These are phyloP conservation scores for Saprolegnia diclina DNA, from an alignment of 352 stramenopile species.

Conservation along the genomic window DNA sequence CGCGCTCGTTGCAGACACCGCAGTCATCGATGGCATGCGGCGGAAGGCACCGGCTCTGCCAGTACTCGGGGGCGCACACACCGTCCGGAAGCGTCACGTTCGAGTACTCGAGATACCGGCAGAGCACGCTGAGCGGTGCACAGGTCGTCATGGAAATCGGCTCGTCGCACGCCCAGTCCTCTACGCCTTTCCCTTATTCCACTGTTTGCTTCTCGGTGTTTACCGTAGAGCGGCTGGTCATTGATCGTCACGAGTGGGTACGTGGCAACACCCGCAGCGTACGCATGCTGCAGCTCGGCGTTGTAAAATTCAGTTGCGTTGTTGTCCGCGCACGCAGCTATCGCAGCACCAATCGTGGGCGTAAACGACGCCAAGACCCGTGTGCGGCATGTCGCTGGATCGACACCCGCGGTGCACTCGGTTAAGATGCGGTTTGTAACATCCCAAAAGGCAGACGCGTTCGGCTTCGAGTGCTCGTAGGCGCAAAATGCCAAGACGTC, in stretches of 20 bases:
- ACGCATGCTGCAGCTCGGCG: slow-evolving; percentile 27
- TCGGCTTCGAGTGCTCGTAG: slow-evolving; percentile 7
- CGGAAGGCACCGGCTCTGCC: slow-evolving; percentile 24
- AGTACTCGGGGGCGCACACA: slow-evolving; percentile 30
- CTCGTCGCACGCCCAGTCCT: slow-evolving; percentile 23
- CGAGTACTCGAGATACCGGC: slow-evolving; percentile 26
- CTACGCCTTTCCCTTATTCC: neutral
- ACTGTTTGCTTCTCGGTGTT: neutral
- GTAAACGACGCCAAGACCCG: slow-evolving; percentile 23
- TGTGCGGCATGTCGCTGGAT: slow-evolving; percentile 23
- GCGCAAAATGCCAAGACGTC: slow-evolving; percentile 33
- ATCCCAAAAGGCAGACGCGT: slow-evolving; percentile 31
- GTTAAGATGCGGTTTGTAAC: slow-evolving; percentile 29
- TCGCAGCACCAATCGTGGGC: slow-evolving; percentile 10
- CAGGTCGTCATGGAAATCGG: slow-evolving; percentile 30
- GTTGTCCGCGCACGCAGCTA: slow-evolving; percentile 18
- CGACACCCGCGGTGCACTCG: slow-evolving; percentile 26
- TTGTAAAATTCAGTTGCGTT: slow-evolving; percentile 22
- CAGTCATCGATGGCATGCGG: slow-evolving; percentile 33
- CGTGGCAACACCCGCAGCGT: slow-evolving; percentile 29
- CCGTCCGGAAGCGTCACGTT: slow-evolving; percentile 18
- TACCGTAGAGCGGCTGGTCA: slow-evolving; percentile 28
- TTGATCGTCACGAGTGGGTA: slow-evolving; percentile 35
- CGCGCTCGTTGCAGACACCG: slow-evolving; percentile 27
- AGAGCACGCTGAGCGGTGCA: slow-evolving; percentile 31